These are phyloP conservation scores for Dendrobium catenatum DNA, from an alignment of 106 monocot species.

Conservation along the genomic window DNA sequence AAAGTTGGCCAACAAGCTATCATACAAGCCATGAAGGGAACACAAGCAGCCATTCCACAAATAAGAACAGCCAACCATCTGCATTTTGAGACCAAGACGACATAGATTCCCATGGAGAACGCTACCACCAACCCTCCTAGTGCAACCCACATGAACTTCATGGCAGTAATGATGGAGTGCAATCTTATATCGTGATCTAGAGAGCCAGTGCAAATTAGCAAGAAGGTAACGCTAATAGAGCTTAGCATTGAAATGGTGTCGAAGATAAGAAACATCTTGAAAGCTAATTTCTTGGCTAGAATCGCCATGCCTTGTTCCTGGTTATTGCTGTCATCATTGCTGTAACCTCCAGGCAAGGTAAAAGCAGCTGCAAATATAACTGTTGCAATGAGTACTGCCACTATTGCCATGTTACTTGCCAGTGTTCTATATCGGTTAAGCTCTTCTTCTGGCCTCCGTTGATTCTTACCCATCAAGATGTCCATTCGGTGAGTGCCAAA, in stretches of 20 bases:
- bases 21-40: too few species aligned
- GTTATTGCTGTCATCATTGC: background rate
- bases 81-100: slow-evolving; percentile 4
- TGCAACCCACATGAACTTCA: slow-evolving; percentile 22
- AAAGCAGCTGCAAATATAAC: too few species aligned
- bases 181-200: slow-evolving; percentile 21
- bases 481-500: slow-evolving; percentile 11
- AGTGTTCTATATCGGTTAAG: slow-evolving; percentile 3
- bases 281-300: slow-evolving; percentile 18
- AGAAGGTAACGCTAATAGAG: slow-evolving; percentile 14
- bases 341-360: too few species aligned
- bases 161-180: slow-evolving; percentile 10
- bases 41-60: too few species aligned
- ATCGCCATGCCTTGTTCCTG: slow-evolving; percentile 18
- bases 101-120: slow-evolving; percentile 21
- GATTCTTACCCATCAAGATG: background rate
- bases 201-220: slow-evolving; percentile 19
- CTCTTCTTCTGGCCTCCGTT: slow-evolving; percentile 8
- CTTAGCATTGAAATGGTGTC: slow-evolving; percentile 35
- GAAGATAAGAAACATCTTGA: slow-evolving; percentile 39
- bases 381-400: slow-evolving; percentile 26
- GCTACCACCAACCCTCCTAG: slow-evolving; percentile 26
- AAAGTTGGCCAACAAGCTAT: too few species aligned
- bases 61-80: too few species aligned
- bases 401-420: slow-evolving; percentile 21